Evolutionary conservation across 257 asterid species (phyloP), one percentile per base, ranked within the genome.

Genomic region (Nyctanthes arbortristis): DNA sequence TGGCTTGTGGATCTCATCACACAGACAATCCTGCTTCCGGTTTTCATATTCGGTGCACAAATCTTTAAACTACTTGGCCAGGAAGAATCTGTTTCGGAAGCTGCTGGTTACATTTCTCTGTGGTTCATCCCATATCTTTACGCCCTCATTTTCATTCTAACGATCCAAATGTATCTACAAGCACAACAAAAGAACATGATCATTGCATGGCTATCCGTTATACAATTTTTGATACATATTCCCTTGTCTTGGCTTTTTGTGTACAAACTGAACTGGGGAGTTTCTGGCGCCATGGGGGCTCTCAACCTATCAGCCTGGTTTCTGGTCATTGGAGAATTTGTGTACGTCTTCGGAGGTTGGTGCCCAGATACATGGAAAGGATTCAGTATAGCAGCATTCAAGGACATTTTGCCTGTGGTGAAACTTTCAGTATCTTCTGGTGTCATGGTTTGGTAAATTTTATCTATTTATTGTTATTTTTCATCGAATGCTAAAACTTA

Each of bases 121-220:
- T 87, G 95, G 95, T 91, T 92, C 87, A 89, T 92, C 52, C 96
- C 95, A 49, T 83, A 69, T 62, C 49, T 84, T 72, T 92, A 89
- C 67, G 76, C 72, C 72, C 88, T 87, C 6, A 89, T 92, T 16
- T 92, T 92, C 54, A 65, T 82, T 79, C 79, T 92, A 83, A 92
- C 97, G 2, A 83, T 84, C 58, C 97, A 92, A 70, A 92, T 92
- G 97, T 92, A n/a, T n/a, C n/a, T n/a, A n/a, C n/a, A n/a, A n/a
- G n/a, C n/a, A n/a, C n/a, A n/a, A n/a, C n/a, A n/a, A n/a, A n/a
- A n/a, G n/a, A n/a, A n/a, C n/a, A n/a, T n/a, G n/a, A n/a, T n/a
- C n/a, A n/a, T n/a, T n/a, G n/a, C n/a, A n/a, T n/a, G n/a, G n/a
- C n/a, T n/a, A n/a, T n/a, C n/a, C n/a, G n/a, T n/a, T n/a, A n/a